Base-by-base conservation (phyloP, 1,284 basidiomycete species). In the Sphagnurus paluster region DNA sequence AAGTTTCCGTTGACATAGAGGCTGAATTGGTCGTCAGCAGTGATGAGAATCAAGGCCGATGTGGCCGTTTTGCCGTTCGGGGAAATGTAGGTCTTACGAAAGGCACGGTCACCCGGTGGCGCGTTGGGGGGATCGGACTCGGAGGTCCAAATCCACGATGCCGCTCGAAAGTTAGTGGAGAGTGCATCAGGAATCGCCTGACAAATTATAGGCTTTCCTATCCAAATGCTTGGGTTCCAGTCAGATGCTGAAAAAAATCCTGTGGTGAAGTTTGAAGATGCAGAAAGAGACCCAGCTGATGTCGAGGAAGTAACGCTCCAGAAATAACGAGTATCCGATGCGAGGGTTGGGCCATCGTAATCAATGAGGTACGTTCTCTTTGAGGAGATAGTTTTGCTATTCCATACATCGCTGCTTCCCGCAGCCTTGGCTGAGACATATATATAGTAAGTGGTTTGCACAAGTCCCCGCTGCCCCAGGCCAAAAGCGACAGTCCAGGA, bases 111-210 rank as follows among this genome's bases (percentile, higher is more conserved):
- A 10, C 56, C 64, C 5, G 58, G 40, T 2, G 61, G 61, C 4
- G 61, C 59, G 21, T 56, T 56, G 1, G 51, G 48, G 20, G 52
- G 38, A 2, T 42, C 46, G 3, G 54, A 14, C 44, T 62, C 61
- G 5, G 57, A 42, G 4, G 64, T 59, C 63, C 64, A 67, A 13
- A 66, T 67, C 65, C 65, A 67, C 4, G 49, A 48, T 5, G 60
- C 53, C 25, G 42, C 25, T 1, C 45, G 46, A 40, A 65, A 64
- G 5, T 54, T 50, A 2, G 44, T 20, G 9, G 35, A 16, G 1
- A 61, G 50, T 39, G 40, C 34, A 43, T 42, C 49, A 41, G 52
- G 48, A 17, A 46, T 37, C 32, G 35, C 21, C 30, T 38, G 39
- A n/a, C 30, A 23, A 6, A 32, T 21, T 16, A 33, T 20, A 8